phyloP scores from a whole-genome alignment of 306 rosid species.

The Cucurbita pepo region DNA sequence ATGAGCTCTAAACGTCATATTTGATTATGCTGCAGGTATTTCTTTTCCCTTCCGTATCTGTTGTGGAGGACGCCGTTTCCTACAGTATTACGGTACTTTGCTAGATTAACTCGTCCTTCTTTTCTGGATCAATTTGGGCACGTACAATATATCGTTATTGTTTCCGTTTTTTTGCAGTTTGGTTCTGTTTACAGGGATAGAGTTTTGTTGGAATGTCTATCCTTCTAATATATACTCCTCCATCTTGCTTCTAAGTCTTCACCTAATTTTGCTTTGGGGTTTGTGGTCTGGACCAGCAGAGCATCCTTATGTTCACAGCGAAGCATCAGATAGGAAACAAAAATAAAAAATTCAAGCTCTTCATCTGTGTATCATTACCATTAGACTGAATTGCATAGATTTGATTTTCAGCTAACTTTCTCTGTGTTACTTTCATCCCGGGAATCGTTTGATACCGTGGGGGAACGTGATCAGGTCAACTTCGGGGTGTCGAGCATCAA shows the following conservation, averaged over 20 bases:
- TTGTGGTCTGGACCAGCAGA: slow-evolving; percentile 61
- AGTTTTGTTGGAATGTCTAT: slow-evolving; percentile 80
- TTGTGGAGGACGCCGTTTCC: slow-evolving; percentile 68
- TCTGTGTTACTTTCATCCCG: too few species aligned
- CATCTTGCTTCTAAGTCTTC: slow-evolving; percentile 44
- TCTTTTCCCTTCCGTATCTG: slow-evolving; percentile 73
- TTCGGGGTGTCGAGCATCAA: neutral
- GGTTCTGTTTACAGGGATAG: slow-evolving; percentile 62
- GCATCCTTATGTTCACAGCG: slow-evolving; percentile 35
- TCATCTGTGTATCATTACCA: too few species aligned
- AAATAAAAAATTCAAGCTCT: slow-evolving; percentile 10
- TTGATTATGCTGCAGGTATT: slow-evolving; percentile 43
- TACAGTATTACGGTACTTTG: slow-evolving; percentile 42
- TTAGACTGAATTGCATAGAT: too few species aligned
- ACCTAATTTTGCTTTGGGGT: slow-evolving; percentile 57
- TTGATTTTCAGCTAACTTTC: too few species aligned
- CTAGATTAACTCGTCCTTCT: neutral
- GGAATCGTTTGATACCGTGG: neutral
- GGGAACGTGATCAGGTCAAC: neutral
- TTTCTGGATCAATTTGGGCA: neutral
- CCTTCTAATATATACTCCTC: slow-evolving; percentile 63
- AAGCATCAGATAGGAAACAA: slow-evolving; percentile 20
- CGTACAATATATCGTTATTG: neutral
- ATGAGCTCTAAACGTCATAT: neutral
- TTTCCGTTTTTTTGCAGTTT: slow-evolving; percentile 23